phyloP scores from a whole-genome alignment of 768 basidiomycete species.

The Amanita molliuscula region DNA sequence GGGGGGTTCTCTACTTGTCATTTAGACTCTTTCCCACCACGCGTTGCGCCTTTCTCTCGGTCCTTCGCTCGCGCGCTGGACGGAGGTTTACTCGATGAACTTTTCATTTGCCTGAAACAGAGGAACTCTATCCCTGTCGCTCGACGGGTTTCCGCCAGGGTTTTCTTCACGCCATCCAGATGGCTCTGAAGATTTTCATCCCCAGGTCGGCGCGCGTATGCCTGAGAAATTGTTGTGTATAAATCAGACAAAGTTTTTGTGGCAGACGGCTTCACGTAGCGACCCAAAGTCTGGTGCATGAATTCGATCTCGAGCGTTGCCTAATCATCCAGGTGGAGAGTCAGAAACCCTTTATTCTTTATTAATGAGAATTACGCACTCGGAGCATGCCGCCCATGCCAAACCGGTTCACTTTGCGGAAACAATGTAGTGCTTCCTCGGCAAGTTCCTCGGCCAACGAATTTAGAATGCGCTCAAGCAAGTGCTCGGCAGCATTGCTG shows the following conservation, averaged over 20 bases:
- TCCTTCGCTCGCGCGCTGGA: constrained; percentile 9
- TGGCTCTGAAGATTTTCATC: constrained; percentile 82
- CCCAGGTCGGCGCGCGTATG: constrained; percentile 77
- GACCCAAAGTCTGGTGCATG: constrained; percentile 89
- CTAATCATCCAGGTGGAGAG: constrained; percentile 27
- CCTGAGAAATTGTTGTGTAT: constrained; percentile 90
- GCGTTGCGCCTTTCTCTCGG: constrained; percentile 12
- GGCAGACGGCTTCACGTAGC: constrained; percentile 75
- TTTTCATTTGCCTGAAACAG: constrained; percentile 77
- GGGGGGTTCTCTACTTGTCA: neutral
- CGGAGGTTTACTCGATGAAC: constrained; percentile 16
- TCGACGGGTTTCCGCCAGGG: constrained; percentile 75
- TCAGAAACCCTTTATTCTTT: neutral
- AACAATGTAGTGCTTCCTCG: constrained; percentile 72
- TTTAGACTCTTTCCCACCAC: constrained; percentile 13
- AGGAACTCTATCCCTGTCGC: constrained; percentile 93
- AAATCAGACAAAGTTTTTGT: constrained; percentile 82
- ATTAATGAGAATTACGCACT: constrained; percentile 34
- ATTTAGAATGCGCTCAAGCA: constrained; percentile 76
- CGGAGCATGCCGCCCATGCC: constrained; percentile 99
- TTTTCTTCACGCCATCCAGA: constrained; percentile 87
- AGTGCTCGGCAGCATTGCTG: constrained; percentile 63
- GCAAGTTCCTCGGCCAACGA: constrained; percentile 78
- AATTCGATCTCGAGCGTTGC: constrained; percentile 99
- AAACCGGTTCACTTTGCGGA: constrained; percentile 83